Evolutionary conservation across 495 filamentous ascomycete genomes (phyloP).

Genomic region (Physcia stellaris): DNA sequence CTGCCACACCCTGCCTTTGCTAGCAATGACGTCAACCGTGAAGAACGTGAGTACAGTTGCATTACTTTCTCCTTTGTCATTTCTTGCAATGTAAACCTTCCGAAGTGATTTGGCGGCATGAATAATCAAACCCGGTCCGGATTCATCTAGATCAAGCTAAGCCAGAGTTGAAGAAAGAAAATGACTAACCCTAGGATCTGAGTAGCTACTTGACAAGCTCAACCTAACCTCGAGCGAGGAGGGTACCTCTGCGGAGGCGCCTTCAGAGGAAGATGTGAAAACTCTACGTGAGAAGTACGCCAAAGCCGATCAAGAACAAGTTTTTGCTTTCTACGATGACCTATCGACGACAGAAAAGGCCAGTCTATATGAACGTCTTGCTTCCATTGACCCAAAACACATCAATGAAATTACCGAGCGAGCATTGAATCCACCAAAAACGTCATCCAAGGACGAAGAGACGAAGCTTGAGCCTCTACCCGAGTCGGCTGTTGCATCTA

Average conservation of each 20-base stretch:
- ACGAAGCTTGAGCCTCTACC: constrained; percentile 78
- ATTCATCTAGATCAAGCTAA: too few species aligned
- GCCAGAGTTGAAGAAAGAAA: too few species aligned
- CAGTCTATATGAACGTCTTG: constrained; percentile 67
- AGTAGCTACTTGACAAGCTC: constrained; percentile 43
- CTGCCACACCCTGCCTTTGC: too few species aligned
- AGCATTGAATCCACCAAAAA: constrained; percentile 63
- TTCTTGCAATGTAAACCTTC: too few species aligned
- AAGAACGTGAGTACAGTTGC: too few species aligned
- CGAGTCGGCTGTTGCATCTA: constrained; percentile 74
- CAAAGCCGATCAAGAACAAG: constrained; percentile 70
- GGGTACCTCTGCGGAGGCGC: constrained; percentile 39
- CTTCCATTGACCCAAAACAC: constrained; percentile 61
- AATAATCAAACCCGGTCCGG: too few species aligned
- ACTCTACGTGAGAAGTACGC: constrained; percentile 66
- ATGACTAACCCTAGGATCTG: too few species aligned
- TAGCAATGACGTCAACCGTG: too few species aligned
- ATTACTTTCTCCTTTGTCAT: too few species aligned
- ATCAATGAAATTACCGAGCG: constrained; percentile 74
- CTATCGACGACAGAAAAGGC: constrained; percentile 61
- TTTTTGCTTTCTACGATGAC: constrained; percentile 81
- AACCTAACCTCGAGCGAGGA: constrained; percentile 30
- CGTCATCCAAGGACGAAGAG: constrained; percentile 26
- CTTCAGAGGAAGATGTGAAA: constrained; percentile 57
- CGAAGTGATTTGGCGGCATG: too few species aligned